Percentiles rank a stretch among this genome's conserved stretches.
Conservation (phyloP, 345 rosid species). For the Linum trigynum region DNA sequence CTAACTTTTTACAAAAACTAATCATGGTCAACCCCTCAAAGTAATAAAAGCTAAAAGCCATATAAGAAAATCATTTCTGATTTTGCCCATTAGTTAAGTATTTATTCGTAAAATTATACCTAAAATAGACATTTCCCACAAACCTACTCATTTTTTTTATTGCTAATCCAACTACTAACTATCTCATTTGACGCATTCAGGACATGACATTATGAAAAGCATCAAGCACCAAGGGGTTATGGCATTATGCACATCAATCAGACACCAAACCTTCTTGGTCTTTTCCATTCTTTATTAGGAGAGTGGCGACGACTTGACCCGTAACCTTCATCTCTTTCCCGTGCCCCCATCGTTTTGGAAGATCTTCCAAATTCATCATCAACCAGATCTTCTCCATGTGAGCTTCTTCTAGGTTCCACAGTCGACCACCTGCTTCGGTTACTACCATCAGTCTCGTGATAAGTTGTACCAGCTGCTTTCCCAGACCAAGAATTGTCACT, state of each 20-base stretch:
- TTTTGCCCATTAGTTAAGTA: too few species aligned
- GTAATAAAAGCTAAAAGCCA: too few species aligned
- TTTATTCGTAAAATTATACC: too few species aligned
- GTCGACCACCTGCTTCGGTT: conserved; percentile 42
- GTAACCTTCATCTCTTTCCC: conserved; percentile 44
- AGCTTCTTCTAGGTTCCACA: conserved; percentile 41
- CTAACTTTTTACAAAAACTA: too few species aligned
- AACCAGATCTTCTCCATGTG: conserved; percentile 33
- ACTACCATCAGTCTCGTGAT: conserved; percentile 30
- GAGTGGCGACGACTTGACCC: conserved; percentile 43
- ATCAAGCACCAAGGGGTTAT: too few species aligned
- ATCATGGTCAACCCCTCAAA: too few species aligned
- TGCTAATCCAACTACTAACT: too few species aligned
- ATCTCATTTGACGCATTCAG: too few species aligned
- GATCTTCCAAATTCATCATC: conserved; percentile 23
- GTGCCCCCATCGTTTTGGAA: conserved; percentile 21
- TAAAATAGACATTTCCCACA: too few species aligned
- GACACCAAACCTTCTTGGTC: conserved; percentile 40
- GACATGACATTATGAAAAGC: too few species aligned
- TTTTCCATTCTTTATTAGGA: conserved; percentile 47
- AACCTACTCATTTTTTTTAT: too few species aligned
- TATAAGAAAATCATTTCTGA: too few species aligned
- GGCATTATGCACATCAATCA: not conserved
- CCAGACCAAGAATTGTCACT: conserved; percentile 27
- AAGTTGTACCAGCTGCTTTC: conserved; percentile 32